Evolutionary conservation across 2,329 filamentous ascomycete species (phyloP), one percentile per base, ranked within the genome.

Genomic region (Huntiella moniliformis): DNA sequence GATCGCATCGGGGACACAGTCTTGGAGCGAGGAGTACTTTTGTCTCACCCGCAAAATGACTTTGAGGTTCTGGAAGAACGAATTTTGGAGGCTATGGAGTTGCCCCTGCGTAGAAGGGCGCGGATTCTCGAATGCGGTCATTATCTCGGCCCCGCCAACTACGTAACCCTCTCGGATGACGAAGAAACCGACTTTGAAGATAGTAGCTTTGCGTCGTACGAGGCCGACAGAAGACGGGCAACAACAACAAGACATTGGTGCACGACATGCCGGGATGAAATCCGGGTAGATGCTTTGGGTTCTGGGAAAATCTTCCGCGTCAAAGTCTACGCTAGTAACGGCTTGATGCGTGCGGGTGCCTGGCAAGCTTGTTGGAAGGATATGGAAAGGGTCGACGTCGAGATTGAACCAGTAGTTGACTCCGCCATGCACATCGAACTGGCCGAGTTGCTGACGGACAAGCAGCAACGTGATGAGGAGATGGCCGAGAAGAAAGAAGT

Each of bases 321-420:
- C 58, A 91, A 86, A 57, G 79, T 96, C 1, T 98, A 88, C 56
- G 91, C 91, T 1, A 88, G 86, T 44, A 98, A 96, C 60, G 91
- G 91, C 0, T 65, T 96, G 41, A 93, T 98, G 84, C 75, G 78
- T 49, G 79, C 84, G 4, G 85, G 85, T 0, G 88, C 91, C 0
- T 98, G 91, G 91, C 74, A 75, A 4, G 87, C 87, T 2, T 88
- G 84, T 49, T 98, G 88, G 88, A 82, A 76, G 54, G 88, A 96
- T 61, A 98, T 98, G 91, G 91, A 98, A 63, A 74, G 88, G n/a
- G 84, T 96, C 0, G 91, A 98, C 56, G 83, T 93, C 1, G 88
- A 96, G 60, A 74, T 98, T 44, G 75, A 82, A 54, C 82, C 91
- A 3, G 73, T 79, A 56, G 70, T 86, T 8, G 72, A 76, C 13